A percentile compares a stretch with the other conserved stretches of the same genome.
phyloP scores from a whole-genome alignment of 2,329 filamentous ascomycete species.

The Albifimbria verrucaria region DNA sequence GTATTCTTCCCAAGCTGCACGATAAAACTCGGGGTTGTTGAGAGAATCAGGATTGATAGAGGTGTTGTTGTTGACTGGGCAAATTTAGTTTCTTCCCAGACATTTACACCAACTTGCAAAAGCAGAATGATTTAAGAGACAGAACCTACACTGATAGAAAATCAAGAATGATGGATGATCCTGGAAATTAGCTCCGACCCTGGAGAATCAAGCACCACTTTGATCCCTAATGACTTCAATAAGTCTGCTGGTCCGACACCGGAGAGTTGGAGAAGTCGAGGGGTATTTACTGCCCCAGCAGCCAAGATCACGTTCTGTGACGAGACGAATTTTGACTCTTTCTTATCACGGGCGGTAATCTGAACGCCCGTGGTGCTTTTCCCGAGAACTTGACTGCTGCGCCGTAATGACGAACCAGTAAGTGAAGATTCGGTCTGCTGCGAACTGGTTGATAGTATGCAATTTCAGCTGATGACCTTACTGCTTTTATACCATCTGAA shows the following conservation, averaged over 20 bases:
- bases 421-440: conserved; percentile 13
- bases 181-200: conserved; percentile 44
- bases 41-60: conserved; percentile 12
- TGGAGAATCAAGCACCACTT: conserved; percentile 50
- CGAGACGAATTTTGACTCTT: conserved; percentile 4
- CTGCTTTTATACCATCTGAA: conserved; percentile 13
- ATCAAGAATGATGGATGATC: conserved; percentile 30
- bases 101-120: background rate
- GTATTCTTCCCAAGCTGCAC: conserved; percentile 18
- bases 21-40: conserved; percentile 17
- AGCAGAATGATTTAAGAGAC: background rate
- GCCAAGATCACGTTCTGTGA: conserved; percentile 28
- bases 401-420: conserved; percentile 17
- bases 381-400: conserved; percentile 16
- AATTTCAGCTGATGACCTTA: conserved; percentile 16
- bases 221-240: conserved; percentile 43
- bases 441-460: conserved; percentile 16
- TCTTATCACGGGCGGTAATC: conserved; percentile 8
- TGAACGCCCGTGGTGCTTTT: conserved; percentile 33
- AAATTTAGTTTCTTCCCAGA: background rate
- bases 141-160: conserved; percentile 27
- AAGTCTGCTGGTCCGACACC: conserved; percentile 51
- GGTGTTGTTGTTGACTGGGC: conserved; percentile 8
- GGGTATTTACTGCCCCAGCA: conserved; percentile 50
- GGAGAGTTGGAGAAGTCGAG: conserved; percentile 53